phyloP scores from a whole-genome alignment of 139 green algal species.

The Chlamydomonas asymmetrica region DNA sequence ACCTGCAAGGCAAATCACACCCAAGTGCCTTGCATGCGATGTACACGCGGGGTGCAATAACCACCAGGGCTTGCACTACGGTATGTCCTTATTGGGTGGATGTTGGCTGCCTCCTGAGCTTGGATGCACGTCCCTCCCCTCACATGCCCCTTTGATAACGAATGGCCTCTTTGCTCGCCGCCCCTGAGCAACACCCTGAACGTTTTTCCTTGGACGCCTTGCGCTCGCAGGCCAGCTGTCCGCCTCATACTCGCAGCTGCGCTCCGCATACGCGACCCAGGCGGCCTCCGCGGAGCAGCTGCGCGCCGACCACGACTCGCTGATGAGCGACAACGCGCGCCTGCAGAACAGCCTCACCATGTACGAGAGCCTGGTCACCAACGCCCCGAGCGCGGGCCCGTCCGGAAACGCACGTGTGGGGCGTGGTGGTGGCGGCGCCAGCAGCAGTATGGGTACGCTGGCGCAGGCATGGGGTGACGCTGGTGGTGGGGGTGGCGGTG shows the following conservation, averaged over 20 bases:
- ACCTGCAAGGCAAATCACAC: no score
- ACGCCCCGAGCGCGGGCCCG: constrained; percentile 26
- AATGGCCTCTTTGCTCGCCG: no score
- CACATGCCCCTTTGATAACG: no score
- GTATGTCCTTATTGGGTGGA: no score
- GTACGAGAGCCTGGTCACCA: constrained; percentile 36
- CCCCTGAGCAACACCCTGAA: no score
- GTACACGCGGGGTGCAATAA: no score
- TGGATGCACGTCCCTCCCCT: no score
- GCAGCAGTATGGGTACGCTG: background rate
- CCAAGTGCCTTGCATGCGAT: no score
- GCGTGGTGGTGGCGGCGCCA: background rate
- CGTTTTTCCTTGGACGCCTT: no score
- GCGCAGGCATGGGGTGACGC: background rate
- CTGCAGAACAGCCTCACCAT: constrained; percentile 32
- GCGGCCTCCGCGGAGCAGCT: background rate
- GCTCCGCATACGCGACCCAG: constrained; percentile 17
- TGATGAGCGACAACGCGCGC: constrained; percentile 35
- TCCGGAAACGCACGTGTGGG: constrained; percentile 3
- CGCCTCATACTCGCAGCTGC: constrained; percentile 25
- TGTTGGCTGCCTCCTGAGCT: no score
- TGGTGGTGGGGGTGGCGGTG: background rate
- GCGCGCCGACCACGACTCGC: constrained; percentile 21
- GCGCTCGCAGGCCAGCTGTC: constrained; percentile 16
- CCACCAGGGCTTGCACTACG: no score